phyloP scores from a whole-genome alignment of 148 eudicot genomes.

The Spergularia marina region DNA sequence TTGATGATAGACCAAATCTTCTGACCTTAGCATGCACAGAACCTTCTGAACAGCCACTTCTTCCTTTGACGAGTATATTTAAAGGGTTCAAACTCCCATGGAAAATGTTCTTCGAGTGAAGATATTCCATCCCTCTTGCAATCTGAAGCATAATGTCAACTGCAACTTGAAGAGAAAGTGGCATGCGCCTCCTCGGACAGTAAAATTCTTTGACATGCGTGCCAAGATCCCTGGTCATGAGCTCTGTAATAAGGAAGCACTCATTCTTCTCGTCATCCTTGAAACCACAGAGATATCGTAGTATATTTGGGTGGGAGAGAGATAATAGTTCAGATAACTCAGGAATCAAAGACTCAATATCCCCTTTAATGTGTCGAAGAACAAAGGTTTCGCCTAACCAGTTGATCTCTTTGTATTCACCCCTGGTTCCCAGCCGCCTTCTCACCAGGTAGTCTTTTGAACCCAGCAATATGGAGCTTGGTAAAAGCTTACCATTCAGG shows the following conservation, averaged over 20 bases:
- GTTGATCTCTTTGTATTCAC: conserved; percentile 68
- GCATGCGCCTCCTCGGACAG: conserved; percentile 47
- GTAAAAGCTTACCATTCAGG: conserved; percentile 39
- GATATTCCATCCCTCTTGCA: conserved; percentile 89
- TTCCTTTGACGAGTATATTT: conserved; percentile 50
- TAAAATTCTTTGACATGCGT: conserved; percentile 51
- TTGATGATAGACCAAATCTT: conserved; percentile 50
- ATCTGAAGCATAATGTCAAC: conserved; percentile 83
- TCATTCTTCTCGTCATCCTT: conserved; percentile 62
- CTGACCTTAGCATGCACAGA: conserved; percentile 57
- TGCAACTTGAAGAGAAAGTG: conserved; percentile 52
- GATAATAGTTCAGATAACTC: conserved; percentile 40
- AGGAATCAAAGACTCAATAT: conserved; percentile 37
- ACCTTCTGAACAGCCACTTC: conserved; percentile 38
- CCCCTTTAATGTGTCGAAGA: conserved; percentile 56
- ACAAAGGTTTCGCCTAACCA: conserved; percentile 78
- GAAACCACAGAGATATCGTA: conserved; percentile 54
- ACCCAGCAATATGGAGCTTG: conserved; percentile 43
- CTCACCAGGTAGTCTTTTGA: conserved; percentile 64
- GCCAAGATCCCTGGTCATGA: conserved; percentile 59
- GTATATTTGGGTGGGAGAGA: conserved; percentile 71
- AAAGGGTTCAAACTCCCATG: conserved; percentile 73
- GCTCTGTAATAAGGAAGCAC: conserved; percentile 66
- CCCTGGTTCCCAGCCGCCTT: conserved; percentile 58
- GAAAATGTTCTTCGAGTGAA: conserved; percentile 60